phyloP scores from a whole-genome alignment of 2,329 filamentous ascomycete genomes.

The Neofusicoccum umdonicola region DNA sequence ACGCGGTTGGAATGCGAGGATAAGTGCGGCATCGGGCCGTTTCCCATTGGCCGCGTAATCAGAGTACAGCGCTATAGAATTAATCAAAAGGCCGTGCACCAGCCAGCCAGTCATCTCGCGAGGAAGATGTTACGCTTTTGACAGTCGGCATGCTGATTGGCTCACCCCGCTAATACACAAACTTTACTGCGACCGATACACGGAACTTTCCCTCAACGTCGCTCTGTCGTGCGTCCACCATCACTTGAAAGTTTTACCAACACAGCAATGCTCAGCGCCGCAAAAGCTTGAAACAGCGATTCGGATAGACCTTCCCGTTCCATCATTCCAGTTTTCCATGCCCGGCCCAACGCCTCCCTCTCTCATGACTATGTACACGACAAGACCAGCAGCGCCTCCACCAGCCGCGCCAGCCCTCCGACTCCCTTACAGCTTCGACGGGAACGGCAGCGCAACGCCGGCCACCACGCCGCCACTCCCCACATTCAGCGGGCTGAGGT shows the following conservation, averaged over 20 bases:
- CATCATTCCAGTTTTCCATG: neutral
- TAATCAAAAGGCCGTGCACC: neutral
- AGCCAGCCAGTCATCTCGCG: neutral
- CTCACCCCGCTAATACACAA: neutral
- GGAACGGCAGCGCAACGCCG: neutral
- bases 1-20: neutral
- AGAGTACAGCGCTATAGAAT: neutral
- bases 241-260: neutral
- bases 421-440: neutral
- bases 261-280: too few relatives aligned
- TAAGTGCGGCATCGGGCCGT: neutral
- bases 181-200: neutral
- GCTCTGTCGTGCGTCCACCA: neutral
- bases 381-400: too few relatives aligned
- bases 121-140: neutral
- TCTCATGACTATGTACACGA: too few relatives aligned
- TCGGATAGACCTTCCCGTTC: neutral
- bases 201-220: neutral
- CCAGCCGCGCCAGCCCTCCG: neutral
- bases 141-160: too few relatives aligned
- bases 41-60: neutral
- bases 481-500: conserved; percentile 55
- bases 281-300: too few relatives aligned
- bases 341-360: neutral
- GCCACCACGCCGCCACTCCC: neutral